Evolutionary conservation across 257 asterid genomes (phyloP), one percentile per base, ranked within the genome.

Genomic region (Solanum medicagineum): DNA sequence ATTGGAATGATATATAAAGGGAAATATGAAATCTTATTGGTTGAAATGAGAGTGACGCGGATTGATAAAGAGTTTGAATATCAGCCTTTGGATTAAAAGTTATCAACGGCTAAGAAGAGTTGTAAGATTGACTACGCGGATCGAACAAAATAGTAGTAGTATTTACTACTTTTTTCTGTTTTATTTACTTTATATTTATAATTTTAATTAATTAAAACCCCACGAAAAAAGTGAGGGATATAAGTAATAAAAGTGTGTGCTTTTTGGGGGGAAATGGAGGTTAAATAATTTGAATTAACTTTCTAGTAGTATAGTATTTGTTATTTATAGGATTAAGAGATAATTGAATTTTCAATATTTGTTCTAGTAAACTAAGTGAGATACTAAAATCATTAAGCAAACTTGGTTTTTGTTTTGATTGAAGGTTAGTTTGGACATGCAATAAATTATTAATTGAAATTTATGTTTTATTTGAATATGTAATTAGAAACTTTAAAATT

Each of bases 1-100:
- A 20, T 83, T 88, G 81, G 84, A 87, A 70, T 84, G 85, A 7
- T 74, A 20, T 81, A 19, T 71, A 73, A 71, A 85, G 84, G 59
- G 2, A 40, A 80, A 74, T 24, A 47, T 24, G 87, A 57, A 75
- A 70, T 44, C 77, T 90, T 83, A 91, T 86, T 89, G 95, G 94
- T 70, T 11, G 19, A 87, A 24, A 45, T 15, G 9, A 3, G 7
- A 7, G 17, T 49, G 70, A 88, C 89, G 84, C 92, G 94, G 95
- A 92, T 91, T 71, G 17, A 57, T 14, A 73, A 22, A 0, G 2
- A 1, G 1, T 87, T 90, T 86, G 79, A 92, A 91, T 81, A 2
- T 44, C 4, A 57, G 10, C 84, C 92, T 87, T 89, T 0, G 6
- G 95, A 92, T 84, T 90, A 8, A 29, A 14, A 65, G 7, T 89